A percentile compares a stretch with the other conserved stretches of the same genome.
Conservation (phyloP, 2,329 filamentous ascomycete genomes). For the Penicillium sp. region DNA sequence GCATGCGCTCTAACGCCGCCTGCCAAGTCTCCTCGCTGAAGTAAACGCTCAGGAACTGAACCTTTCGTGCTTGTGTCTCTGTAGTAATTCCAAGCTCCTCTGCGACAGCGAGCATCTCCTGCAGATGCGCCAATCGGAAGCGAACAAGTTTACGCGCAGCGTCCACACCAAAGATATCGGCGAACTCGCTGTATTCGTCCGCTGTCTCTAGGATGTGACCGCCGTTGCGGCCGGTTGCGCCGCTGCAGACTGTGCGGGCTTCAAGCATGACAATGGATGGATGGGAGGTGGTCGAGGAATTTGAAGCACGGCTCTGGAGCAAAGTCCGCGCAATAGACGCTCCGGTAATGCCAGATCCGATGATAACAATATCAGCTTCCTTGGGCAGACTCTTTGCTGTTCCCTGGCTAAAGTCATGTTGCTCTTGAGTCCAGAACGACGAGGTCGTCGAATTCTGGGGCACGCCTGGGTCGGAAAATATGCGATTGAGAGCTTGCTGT, state of each 20-base stretch:
- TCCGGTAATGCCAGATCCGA: slow-evolving; percentile 33
- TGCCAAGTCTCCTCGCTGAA: slow-evolving; percentile 28
- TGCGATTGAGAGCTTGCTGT: slow-evolving; percentile 26
- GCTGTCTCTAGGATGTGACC: slow-evolving; percentile 32
- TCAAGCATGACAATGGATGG: slow-evolving; percentile 29
- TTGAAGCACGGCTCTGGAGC: slow-evolving; percentile 11
- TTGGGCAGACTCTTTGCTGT: slow-evolving; percentile 21
- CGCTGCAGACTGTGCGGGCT: slow-evolving; percentile 31
- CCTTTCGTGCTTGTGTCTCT: slow-evolving; percentile 25
- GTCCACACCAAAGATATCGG: slow-evolving; percentile 17
- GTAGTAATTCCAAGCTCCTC: slow-evolving; percentile 21
- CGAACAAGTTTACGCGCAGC: slow-evolving; percentile 20
- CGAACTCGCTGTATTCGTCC: slow-evolving; percentile 24
- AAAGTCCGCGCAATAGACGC: slow-evolving; percentile 26
- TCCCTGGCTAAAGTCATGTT: slow-evolving; percentile 22
- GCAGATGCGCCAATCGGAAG: slow-evolving; percentile 27
- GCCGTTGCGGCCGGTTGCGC: slow-evolving; percentile 36
- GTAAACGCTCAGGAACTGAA: slow-evolving; percentile 28
- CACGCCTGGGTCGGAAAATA: slow-evolving; percentile 26
- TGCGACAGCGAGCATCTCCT: slow-evolving; percentile 20
- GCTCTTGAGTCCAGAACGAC: slow-evolving; percentile 33
- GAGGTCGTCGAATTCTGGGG: slow-evolving; percentile 30
- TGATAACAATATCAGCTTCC: slow-evolving; percentile 29
- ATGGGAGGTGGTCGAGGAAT: not conserved
- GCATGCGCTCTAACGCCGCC: slow-evolving; percentile 17